A percentile compares a stretch with the other conserved stretches of the same genome.
Evolutionary conservation across 2,329 filamentous ascomycete species (phyloP).

Genomic region (Clonostachys rosea): DNA sequence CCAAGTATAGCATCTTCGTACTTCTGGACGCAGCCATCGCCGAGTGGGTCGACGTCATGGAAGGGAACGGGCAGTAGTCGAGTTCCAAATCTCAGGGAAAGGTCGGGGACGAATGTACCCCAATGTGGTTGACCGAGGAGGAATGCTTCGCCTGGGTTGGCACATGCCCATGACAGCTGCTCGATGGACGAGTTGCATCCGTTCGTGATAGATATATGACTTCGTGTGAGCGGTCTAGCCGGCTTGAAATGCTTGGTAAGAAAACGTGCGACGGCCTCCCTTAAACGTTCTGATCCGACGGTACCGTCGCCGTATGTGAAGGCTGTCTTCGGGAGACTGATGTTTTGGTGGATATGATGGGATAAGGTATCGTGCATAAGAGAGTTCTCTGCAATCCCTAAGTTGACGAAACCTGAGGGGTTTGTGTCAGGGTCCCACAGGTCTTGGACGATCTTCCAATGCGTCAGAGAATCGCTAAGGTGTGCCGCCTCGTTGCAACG

Average conservation of each 20-base stretch:
- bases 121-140: slow-evolving; percentile 39
- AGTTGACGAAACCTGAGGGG: slow-evolving; percentile 38
- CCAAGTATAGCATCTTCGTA: slow-evolving; percentile 38
- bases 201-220: slow-evolving; percentile 28
- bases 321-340: slow-evolving; percentile 17
- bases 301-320: slow-evolving; percentile 37
- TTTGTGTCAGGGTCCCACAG: slow-evolving; percentile 33
- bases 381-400: slow-evolving; percentile 47
- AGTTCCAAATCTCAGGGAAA: slow-evolving; percentile 32
- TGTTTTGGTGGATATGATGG: slow-evolving; percentile 30
- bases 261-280: slow-evolving; percentile 23
- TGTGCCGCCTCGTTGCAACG: too few relatives aligned
- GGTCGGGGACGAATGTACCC: slow-evolving; percentile 39
- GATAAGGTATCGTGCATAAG: slow-evolving; percentile 42
- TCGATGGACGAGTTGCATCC: slow-evolving; percentile 35
- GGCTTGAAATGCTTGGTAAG: slow-evolving; percentile 25
- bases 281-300: slow-evolving; percentile 14
- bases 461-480: too few relatives aligned
- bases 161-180: slow-evolving; percentile 29
- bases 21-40: slow-evolving; percentile 20
- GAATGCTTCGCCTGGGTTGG: slow-evolving; percentile 30
- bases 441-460: slow-evolving; percentile 37
- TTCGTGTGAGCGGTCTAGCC: slow-evolving; percentile 15
- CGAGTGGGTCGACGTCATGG: slow-evolving; percentile 33
- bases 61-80: slow-evolving; percentile 38